phyloP scores from a whole-genome alignment of 2,329 filamentous ascomycete species.

The Hortaea werneckii region DNA sequence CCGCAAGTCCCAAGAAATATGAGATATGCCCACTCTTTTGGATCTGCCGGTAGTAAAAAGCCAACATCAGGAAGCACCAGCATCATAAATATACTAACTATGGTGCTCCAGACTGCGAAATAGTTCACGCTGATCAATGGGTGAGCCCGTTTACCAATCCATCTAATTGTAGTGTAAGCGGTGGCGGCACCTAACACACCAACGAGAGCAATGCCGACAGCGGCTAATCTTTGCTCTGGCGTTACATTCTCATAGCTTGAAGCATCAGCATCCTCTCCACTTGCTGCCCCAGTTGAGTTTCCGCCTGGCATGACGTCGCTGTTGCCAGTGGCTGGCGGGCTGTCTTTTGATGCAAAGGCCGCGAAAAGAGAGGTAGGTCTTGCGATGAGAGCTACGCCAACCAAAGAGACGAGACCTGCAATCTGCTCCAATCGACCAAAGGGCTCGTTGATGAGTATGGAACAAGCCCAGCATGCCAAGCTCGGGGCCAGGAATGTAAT shows the following conservation, averaged over 20 bases:
- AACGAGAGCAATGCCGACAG: constrained; percentile 61
- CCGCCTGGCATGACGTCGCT: constrained; percentile 18
- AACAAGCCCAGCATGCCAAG: constrained; percentile 70
- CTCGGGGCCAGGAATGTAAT: constrained; percentile 79
- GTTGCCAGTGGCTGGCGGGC: constrained; percentile 22
- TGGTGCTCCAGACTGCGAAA: constrained; percentile 60
- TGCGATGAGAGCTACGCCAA: constrained; percentile 76
- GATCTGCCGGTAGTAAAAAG: constrained; percentile 45
- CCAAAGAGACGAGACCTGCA: constrained; percentile 62
- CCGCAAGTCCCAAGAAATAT: constrained; percentile 61
- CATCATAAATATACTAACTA: constrained; percentile 56
- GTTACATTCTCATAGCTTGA: constrained; percentile 39
- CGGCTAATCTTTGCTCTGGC: constrained; percentile 55
- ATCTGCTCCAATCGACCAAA: constrained; percentile 71
- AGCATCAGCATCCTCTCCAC: constrained; percentile 14
- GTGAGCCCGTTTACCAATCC: constrained; percentile 71
- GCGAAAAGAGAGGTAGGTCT: constrained; percentile 52
- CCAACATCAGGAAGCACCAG: constrained; percentile 44
- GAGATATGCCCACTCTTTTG: constrained; percentile 57
- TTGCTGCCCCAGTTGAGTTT: constrained; percentile 20
- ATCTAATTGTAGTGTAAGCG: constrained; percentile 65
- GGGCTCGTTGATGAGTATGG: constrained; percentile 62
- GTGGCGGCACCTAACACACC: constrained; percentile 67
- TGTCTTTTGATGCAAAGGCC: constrained; percentile 17
- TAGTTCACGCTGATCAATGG: constrained; percentile 80